phyloP scores from a whole-genome alignment of 2,329 filamentous ascomycete species.

The Epichloe brachyelytri region DNA sequence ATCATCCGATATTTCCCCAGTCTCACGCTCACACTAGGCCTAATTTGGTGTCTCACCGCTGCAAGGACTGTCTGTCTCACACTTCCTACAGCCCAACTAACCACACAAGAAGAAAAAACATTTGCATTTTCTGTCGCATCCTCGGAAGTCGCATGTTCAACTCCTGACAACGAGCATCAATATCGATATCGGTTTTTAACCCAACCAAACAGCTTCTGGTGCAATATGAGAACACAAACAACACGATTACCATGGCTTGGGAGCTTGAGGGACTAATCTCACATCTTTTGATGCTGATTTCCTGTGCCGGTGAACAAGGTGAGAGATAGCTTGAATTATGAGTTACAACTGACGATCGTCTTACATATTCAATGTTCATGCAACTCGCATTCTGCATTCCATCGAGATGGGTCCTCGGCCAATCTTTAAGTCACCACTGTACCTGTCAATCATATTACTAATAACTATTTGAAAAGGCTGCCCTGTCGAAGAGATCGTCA shows the following conservation, averaged over 20 bases:
- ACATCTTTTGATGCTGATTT: conserved; percentile 22
- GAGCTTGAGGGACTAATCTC: conserved; percentile 27
- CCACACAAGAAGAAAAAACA: neutral
- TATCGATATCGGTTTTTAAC: neutral
- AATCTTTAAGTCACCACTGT: neutral
- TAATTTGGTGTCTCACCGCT: too few species aligned
- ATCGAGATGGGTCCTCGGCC: neutral
- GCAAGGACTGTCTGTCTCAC: too few species aligned
- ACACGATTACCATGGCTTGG: conserved; percentile 18
- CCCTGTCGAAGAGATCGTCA: conserved; percentile 18
- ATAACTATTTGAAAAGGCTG: conserved; percentile 14
- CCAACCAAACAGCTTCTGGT: neutral
- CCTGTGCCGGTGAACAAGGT: conserved; percentile 26
- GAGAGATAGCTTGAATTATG: conserved; percentile 9
- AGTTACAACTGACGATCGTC: neutral
- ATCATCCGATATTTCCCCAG: too few species aligned
- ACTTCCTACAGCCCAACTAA: too few species aligned
- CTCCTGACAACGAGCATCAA: neutral
- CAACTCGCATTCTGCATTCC: neutral
- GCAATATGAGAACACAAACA: conserved; percentile 14
- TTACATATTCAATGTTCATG: neutral
- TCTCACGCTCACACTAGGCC: too few species aligned
- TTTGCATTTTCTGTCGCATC: neutral
- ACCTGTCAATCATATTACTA: neutral
- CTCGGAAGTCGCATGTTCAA: conserved; percentile 9